phyloP scores from a whole-genome alignment of 805 yeast genomes.

The Kodamaea laetipori region DNA sequence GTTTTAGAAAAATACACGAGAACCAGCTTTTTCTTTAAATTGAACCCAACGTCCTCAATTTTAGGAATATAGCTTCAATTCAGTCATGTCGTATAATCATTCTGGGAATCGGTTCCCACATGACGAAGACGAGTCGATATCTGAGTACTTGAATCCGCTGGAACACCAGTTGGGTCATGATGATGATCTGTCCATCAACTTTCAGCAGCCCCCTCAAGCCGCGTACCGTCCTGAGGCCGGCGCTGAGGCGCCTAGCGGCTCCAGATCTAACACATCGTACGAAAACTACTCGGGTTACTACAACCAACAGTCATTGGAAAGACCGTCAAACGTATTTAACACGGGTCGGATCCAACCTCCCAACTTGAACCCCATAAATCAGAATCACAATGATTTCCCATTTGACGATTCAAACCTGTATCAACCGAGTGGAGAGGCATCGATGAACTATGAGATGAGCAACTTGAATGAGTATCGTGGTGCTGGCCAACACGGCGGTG shows the following conservation, averaged over 20 bases:
- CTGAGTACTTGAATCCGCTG: slow-evolving; percentile 19
- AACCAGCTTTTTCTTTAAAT: neutral
- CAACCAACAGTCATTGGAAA: slow-evolving; percentile 21
- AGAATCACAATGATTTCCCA: slow-evolving; percentile 17
- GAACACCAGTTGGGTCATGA: slow-evolving; percentile 9
- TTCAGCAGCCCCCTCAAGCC: slow-evolving; percentile 32
- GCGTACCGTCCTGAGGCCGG: slow-evolving; percentile 10
- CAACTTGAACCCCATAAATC: slow-evolving; percentile 20
- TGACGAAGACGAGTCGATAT: slow-evolving; percentile 16
- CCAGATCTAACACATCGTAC: slow-evolving; percentile 18
- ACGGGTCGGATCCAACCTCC: slow-evolving; percentile 22
- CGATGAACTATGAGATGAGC: slow-evolving; percentile 16
- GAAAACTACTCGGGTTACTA: slow-evolving; percentile 27
- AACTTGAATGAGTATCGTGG: slow-evolving; percentile 14
- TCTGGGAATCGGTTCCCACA: slow-evolving; percentile 3
- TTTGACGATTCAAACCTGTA: slow-evolving; percentile 12
- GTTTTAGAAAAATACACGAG: too few relatives aligned
- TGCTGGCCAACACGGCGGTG: slow-evolving; percentile 23
- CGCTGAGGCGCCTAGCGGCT: slow-evolving; percentile 13
- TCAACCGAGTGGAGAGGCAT: slow-evolving; percentile 12
- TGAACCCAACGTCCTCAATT: neutral
- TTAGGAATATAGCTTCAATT: neutral
- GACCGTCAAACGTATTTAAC: slow-evolving; percentile 32
- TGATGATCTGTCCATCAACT: slow-evolving; percentile 24
- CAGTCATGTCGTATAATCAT: slow-evolving; percentile 3